Evolutionary conservation across 2,329 filamentous ascomycete genomes (phyloP).

Genomic region (Lecanicillium sp.): DNA sequence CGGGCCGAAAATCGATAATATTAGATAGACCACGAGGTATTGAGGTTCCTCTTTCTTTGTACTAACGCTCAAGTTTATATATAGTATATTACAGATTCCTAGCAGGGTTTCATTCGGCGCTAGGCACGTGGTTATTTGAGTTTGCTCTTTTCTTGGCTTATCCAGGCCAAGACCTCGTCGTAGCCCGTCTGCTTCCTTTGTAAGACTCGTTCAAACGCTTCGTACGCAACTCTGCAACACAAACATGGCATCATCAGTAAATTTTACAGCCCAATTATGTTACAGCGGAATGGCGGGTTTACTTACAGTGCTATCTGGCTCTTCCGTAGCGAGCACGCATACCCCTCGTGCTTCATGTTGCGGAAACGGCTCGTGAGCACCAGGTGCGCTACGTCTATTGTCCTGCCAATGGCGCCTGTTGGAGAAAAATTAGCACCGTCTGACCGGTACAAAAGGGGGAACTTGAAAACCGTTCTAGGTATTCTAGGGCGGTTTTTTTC

Average conservation of each 20-base stretch:
- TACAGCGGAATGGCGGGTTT: too few relatives aligned
- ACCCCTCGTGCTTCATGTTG: slow-evolving; percentile 37
- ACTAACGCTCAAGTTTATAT: too few relatives aligned
- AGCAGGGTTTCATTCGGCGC: too few relatives aligned
- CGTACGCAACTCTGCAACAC: slow-evolving; percentile 52
- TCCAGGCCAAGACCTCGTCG: slow-evolving; percentile 57
- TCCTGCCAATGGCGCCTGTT: slow-evolving; percentile 55
- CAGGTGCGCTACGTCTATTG: slow-evolving; percentile 56
- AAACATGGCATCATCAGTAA: neutral
- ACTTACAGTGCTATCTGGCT: slow-evolving; percentile 55
- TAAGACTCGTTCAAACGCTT: slow-evolving; percentile 64
- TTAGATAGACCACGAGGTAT: too few relatives aligned
- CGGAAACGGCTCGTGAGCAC: slow-evolving; percentile 52
- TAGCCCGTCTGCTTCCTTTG: slow-evolving; percentile 65
- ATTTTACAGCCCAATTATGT: too few relatives aligned
- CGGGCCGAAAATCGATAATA: too few relatives aligned
- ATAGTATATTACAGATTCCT: too few relatives aligned
- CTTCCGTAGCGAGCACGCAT: slow-evolving; percentile 52
- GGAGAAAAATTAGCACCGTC: neutral
- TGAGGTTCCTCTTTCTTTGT: too few relatives aligned
- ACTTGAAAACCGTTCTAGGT: too few relatives aligned
- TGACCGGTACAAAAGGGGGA: neutral
- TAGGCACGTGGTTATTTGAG: too few relatives aligned
- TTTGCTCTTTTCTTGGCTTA: slow-evolving; percentile 41
- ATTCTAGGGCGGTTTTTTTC: too few relatives aligned